Evolutionary conservation across 2,329 filamentous ascomycete species (phyloP).

Genomic region (Erysiphe neolycopersici): DNA sequence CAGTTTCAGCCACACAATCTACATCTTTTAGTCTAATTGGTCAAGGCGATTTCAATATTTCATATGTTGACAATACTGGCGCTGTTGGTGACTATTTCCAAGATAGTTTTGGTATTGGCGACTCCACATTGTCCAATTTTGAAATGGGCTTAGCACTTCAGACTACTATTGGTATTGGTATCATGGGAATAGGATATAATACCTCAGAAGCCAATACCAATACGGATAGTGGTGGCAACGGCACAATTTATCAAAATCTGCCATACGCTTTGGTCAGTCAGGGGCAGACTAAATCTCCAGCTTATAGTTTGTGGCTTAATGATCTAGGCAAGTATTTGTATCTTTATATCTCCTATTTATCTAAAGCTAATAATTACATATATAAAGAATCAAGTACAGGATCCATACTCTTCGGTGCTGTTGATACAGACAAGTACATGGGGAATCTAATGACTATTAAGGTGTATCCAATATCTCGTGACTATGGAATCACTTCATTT

Average conservation of each 20-base stretch:
- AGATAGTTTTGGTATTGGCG: slow-evolving; percentile 26
- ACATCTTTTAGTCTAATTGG: slow-evolving; percentile 21
- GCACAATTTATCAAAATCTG: slow-evolving; percentile 15
- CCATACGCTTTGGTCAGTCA: slow-evolving; percentile 15
- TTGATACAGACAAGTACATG: slow-evolving; percentile 20
- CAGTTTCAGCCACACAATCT: slow-evolving; percentile 23
- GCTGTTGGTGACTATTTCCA: slow-evolving; percentile 29
- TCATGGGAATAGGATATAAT: slow-evolving; percentile 30
- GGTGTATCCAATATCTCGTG: slow-evolving; percentile 7
- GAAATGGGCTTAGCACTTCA: slow-evolving; percentile 26
- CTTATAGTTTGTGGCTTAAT: slow-evolving; percentile 16
- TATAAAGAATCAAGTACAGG: slow-evolving; percentile 11
- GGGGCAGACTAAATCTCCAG: slow-evolving; percentile 18
- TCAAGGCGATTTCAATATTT: slow-evolving; percentile 25
- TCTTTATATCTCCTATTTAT: background rate
- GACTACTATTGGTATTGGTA: slow-evolving; percentile 24
- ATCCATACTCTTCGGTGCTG: slow-evolving; percentile 19
- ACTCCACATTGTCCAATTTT: slow-evolving; percentile 21
- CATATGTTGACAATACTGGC: slow-evolving; percentile 29
- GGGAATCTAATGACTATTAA: slow-evolving; percentile 15
- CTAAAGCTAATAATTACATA: slow-evolving; percentile 3
- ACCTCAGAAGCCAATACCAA: slow-evolving; percentile 20
- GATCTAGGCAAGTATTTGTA: slow-evolving; percentile 11
- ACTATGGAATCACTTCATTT: slow-evolving; percentile 8
- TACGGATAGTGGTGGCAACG: slow-evolving; percentile 14